These are phyloP conservation scores for Yamadazyma takamatsuzukensis DNA, from an alignment of 805 yeast species.

Conservation along the genomic window DNA sequence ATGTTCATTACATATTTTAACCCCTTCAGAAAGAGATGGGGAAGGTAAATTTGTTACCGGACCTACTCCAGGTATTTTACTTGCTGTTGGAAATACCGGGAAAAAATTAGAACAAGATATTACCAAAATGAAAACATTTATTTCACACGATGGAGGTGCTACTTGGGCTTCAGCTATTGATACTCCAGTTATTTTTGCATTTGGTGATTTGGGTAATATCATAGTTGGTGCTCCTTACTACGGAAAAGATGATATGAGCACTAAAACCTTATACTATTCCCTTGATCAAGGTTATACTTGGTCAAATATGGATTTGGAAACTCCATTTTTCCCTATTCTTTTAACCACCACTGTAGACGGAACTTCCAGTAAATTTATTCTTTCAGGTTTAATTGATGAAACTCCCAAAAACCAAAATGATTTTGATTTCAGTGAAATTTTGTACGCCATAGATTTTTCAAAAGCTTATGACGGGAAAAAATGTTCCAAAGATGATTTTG, in stretches of 20 bases:
- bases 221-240: slow-evolving; percentile 54
- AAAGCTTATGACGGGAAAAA: slow-evolving; percentile 48
- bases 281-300: slow-evolving; percentile 73
- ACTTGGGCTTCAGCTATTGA: slow-evolving; percentile 60
- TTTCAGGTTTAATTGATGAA: slow-evolving; percentile 38
- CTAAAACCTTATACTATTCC: slow-evolving; percentile 46
- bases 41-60: slow-evolving; percentile 42
- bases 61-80: slow-evolving; percentile 51
- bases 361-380: slow-evolving; percentile 54
- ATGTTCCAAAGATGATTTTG: slow-evolving; percentile 55
- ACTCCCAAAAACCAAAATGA: slow-evolving; percentile 9
- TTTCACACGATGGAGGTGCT: slow-evolving; percentile 76
- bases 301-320: slow-evolving; percentile 48
- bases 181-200: slow-evolving; percentile 50
- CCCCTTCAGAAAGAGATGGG: slow-evolving; percentile 33
- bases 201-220: slow-evolving; percentile 78
- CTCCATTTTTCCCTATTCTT: slow-evolving; percentile 35
- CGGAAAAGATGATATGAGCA: slow-evolving; percentile 23
- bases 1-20: slow-evolving; percentile 46
- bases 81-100: slow-evolving; percentile 34
- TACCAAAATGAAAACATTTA: slow-evolving; percentile 41
- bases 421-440: slow-evolving; percentile 13
- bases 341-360: slow-evolving; percentile 67
- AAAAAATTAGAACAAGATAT: slow-evolving; percentile 14
- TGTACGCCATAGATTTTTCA: slow-evolving; percentile 52